phyloP scores from a whole-genome alignment of 495 filamentous ascomycete species.

The Bombardia bombarda region DNA sequence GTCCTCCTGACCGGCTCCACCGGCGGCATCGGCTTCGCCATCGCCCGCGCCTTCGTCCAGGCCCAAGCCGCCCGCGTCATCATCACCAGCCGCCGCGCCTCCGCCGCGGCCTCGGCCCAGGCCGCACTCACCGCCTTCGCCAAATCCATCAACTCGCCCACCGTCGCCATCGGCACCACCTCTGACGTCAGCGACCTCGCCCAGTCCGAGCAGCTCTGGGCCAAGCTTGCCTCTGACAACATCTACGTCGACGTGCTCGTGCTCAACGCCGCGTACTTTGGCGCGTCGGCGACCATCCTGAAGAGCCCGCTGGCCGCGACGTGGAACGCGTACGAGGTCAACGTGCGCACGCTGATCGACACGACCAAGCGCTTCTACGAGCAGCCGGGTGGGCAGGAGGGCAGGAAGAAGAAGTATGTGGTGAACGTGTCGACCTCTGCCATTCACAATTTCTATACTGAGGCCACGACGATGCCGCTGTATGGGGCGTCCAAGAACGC shows the following conservation, averaged over 20 bases:
- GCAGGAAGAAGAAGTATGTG: slow-evolving; percentile 17
- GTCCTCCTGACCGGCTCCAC: slow-evolving; percentile 42
- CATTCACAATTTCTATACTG: slow-evolving; percentile 15
- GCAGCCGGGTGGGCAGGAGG: slow-evolving; percentile 5
- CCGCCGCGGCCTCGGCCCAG: slow-evolving; percentile 5
- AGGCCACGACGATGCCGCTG: slow-evolving; percentile 1
- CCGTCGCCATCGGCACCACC: slow-evolving; percentile 11
- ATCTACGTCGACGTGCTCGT: slow-evolving; percentile 32
- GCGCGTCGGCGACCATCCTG: slow-evolving; percentile 3
- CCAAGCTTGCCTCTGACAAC: slow-evolving; percentile 15
- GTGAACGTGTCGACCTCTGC: slow-evolving; percentile 28
- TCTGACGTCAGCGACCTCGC: slow-evolving; percentile 20
- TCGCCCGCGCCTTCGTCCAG: slow-evolving; percentile 25
- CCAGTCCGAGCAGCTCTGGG: slow-evolving; percentile 26
- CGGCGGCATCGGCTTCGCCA: slow-evolving; percentile 29
- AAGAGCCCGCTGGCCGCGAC: slow-evolving; percentile 4
- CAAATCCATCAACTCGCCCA: slow-evolving; percentile 1
- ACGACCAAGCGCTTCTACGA: slow-evolving; percentile 27
- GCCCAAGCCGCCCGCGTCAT: slow-evolving; percentile 27
- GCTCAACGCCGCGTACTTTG: slow-evolving; percentile 23
- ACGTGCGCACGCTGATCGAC: slow-evolving; percentile 27
- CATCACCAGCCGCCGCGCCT: slow-evolving; percentile 22
- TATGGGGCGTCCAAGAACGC: slow-evolving; percentile 35
- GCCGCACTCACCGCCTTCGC: slow-evolving; percentile 8
- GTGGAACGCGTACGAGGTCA: slow-evolving; percentile 26